Percentiles rank a stretch among this genome's conserved stretches.
Evolutionary conservation across 129 eudicot species (phyloP).

Genomic region (Tanacetum coccineum): DNA sequence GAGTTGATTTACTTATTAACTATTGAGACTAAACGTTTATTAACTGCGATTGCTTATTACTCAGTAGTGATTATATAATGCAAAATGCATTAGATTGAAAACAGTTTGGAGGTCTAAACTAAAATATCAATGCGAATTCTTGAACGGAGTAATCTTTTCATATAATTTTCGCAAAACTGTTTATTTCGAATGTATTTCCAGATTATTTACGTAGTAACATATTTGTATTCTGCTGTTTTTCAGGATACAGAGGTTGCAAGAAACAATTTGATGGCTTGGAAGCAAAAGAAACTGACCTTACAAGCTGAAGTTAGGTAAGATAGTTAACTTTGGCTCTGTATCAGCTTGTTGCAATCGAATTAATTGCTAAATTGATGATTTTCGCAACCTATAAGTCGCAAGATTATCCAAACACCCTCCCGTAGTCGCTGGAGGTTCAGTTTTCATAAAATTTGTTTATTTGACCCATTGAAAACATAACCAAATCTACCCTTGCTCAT

Average conservation of each 20-base stretch:
- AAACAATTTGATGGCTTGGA: slow-evolving; percentile 39
- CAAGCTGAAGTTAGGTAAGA: slow-evolving; percentile 79
- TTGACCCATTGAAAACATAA: neutral
- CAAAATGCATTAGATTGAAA: neutral
- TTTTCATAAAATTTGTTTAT: neutral
- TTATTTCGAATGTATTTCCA: neutral
- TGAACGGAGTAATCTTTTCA: neutral
- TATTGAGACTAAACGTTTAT: too few species aligned
- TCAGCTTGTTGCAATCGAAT: neutral
- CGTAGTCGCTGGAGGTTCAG: too few species aligned
- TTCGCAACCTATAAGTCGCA: too few species aligned
- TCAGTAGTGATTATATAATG: too few species aligned
- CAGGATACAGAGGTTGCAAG: slow-evolving; percentile 55
- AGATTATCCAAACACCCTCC: too few species aligned
- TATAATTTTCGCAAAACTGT: neutral
- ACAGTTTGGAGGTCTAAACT: neutral
- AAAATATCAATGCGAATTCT: neutral
- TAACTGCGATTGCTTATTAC: too few species aligned
- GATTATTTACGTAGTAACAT: neutral
- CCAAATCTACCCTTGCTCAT: neutral
- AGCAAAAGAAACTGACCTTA: slow-evolving; percentile 47
- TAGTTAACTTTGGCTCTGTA: neutral
- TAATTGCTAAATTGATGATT: neutral
- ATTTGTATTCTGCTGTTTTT: slow-evolving; percentile 2
- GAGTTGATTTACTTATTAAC: too few species aligned